Evolutionary conservation across 73 alveolate genomes (phyloP).

Genomic region (Paramecium caudatum): DNA sequence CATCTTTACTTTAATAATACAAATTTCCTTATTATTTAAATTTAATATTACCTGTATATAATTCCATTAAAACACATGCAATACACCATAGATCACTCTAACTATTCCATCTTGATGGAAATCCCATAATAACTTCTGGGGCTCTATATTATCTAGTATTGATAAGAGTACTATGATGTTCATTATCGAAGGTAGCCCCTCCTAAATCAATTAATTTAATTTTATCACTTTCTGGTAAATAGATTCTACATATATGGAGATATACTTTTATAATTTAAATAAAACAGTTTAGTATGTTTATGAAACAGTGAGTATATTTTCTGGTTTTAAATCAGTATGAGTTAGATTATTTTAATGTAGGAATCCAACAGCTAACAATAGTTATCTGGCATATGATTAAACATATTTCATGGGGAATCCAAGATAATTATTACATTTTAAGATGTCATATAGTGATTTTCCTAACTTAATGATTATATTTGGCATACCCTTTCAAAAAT

Average conservation of each 20-base stretch:
- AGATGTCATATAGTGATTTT: conserved; percentile 67
- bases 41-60: conserved; percentile 91
- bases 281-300: conserved; percentile 61
- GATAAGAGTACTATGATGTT: conserved; percentile 83
- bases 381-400: conserved; percentile 59
- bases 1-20: conserved; percentile 96
- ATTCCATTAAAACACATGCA: conserved; percentile 93
- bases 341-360: conserved; percentile 80
- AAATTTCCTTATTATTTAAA: conserved; percentile 88
- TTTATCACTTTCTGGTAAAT: conserved; percentile 75
- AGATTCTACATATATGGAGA: conserved; percentile 67
- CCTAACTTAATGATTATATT: conserved; percentile 69
- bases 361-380: conserved; percentile 59
- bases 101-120: conserved; percentile 87
- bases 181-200: conserved; percentile 84
- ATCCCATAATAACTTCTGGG: conserved; percentile 93
- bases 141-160: conserved; percentile 95
- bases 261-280: not conserved
- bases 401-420: conserved; percentile 67
- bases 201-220: conserved; percentile 95
- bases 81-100: conserved; percentile 93
- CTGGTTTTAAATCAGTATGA: conserved; percentile 98
- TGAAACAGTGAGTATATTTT: conserved; percentile 85
- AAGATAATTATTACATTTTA: conserved; percentile 45
- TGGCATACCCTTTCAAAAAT: conserved; percentile 60